Percentiles rank a stretch among this genome's conserved stretches.
These are phyloP conservation scores for Fusarium floridanum DNA, from an alignment of 2,329 filamentous ascomycete genomes.

Conservation along the genomic window DNA sequence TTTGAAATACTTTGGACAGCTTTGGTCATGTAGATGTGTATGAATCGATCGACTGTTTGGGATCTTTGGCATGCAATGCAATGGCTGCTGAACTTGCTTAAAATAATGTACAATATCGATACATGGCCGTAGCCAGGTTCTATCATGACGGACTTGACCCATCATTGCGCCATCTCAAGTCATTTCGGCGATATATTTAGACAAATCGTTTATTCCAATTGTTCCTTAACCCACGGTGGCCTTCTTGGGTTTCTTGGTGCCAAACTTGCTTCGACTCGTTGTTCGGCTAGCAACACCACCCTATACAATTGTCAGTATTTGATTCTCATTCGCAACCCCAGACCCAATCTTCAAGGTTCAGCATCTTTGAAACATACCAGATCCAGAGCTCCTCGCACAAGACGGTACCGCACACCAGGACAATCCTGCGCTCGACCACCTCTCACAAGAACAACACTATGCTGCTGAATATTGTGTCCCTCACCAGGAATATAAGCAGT, in stretches of 20 bases:
- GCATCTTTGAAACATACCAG: conserved; percentile 72
- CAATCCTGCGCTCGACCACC: conserved; percentile 96
- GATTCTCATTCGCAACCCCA: accelerated
- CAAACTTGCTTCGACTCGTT: conserved; percentile 93
- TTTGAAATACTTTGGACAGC: conserved; percentile 46
- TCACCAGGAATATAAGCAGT: conserved; percentile 97
- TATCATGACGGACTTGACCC: conserved; percentile 18
- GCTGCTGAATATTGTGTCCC: conserved; percentile 99
- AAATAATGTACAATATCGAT: conserved; percentile 46
- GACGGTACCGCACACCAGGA: conserved; percentile 95
- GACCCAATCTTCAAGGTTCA: not conserved
- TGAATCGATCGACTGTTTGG: conserved; percentile 42
- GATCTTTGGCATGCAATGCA: conserved; percentile 25
- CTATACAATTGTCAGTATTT: conserved; percentile 60
- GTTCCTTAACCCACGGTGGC: conserved; percentile 64
- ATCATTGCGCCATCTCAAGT: not conserved
- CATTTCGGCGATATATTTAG: not conserved
- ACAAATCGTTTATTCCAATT: not conserved
- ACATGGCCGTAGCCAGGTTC: conserved; percentile 39
- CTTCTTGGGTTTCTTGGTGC: conserved; percentile 98
- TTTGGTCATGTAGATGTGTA: conserved; percentile 47
- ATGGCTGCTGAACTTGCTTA: conserved; percentile 26
- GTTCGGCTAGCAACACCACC: conserved; percentile 89
- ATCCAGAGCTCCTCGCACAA: conserved; percentile 92
- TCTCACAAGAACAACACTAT: conserved; percentile 95